Conservation (phyloP, 1,284 basidiomycete genomes). For the Ceratobasidium sp. region DNA sequence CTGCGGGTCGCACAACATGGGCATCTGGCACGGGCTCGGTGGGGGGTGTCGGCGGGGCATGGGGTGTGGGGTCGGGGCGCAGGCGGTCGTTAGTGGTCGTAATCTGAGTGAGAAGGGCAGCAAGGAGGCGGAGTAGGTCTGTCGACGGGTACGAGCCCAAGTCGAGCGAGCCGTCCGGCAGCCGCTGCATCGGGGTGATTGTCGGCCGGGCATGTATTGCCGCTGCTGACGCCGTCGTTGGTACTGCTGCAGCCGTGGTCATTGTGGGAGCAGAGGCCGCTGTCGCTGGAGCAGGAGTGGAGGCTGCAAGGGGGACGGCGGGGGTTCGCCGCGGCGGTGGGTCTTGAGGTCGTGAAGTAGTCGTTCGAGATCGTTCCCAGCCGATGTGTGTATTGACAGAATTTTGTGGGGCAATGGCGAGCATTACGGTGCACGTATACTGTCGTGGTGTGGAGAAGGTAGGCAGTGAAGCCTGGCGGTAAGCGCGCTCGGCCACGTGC, state of each 20-base stretch:
- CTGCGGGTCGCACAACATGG: conserved; percentile 50
- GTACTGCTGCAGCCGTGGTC: not conserved
- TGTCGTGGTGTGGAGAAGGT: conserved; percentile 20
- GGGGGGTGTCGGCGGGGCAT: conserved; percentile 42
- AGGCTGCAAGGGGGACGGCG: conserved; percentile 7
- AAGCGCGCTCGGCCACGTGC: conserved; percentile 23
- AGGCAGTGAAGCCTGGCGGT: not conserved
- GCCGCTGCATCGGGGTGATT: conserved; percentile 30
- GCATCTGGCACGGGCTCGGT: conserved; percentile 47
- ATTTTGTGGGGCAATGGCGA: conserved; percentile 37
- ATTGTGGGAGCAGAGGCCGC: conserved; percentile 20
- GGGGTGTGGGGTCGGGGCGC: conserved; percentile 51
- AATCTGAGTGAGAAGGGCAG: conserved; percentile 89
- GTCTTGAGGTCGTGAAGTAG: conserved; percentile 4
- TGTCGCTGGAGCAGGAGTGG: conserved; percentile 17
- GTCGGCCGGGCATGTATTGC: conserved; percentile 51
- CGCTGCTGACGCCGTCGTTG: conserved; percentile 24
- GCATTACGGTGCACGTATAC: not conserved
- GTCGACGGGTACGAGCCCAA: conserved; percentile 64
- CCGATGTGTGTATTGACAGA: conserved; percentile 2
- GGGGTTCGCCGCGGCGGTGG: conserved; percentile 15
- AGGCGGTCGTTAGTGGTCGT: conserved; percentile 86
- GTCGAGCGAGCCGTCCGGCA: conserved; percentile 55
- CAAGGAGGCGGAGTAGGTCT: conserved; percentile 87
- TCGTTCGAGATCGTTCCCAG: conserved; percentile 14